Conservation (phyloP, 140 eudicot species). For the Flaveria floridana region DNA sequence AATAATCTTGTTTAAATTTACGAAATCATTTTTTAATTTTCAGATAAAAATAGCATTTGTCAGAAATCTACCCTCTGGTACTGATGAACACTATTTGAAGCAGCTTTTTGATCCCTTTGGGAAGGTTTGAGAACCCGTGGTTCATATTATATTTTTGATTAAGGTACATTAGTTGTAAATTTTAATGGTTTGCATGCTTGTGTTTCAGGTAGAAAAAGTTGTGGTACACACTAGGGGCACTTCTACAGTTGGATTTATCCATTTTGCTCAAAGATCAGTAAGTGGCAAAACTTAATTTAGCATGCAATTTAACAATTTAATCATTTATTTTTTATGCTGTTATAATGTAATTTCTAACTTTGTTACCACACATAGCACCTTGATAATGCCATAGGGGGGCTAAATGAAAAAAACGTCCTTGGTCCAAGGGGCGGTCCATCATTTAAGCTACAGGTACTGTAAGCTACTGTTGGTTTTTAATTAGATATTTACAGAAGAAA, state of each 20-base stretch:
- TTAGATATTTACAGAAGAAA: background rate
- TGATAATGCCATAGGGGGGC: slow-evolving; percentile 57
- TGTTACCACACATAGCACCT: slow-evolving; percentile 56
- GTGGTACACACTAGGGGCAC: slow-evolving; percentile 55
- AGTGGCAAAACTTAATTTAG: slow-evolving; percentile 29
- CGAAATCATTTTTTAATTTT: slow-evolving; percentile 1
- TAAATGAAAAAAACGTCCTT: slow-evolving; percentile 58
- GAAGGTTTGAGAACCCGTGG: slow-evolving; percentile 40
- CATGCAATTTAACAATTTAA: background rate
- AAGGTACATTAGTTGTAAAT: background rate
- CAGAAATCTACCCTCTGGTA: slow-evolving; percentile 58
- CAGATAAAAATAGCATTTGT: slow-evolving; percentile 82
- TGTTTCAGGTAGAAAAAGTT: slow-evolving; percentile 75
- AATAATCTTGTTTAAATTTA: slow-evolving; percentile 11
- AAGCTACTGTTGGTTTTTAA: slow-evolving; percentile 3
- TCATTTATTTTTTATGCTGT: background rate
- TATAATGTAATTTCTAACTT: slow-evolving; percentile 18
- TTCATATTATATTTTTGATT: background rate
- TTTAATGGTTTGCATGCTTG: slow-evolving; percentile 15
- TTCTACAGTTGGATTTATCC: slow-evolving; percentile 70
- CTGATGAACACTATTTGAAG: slow-evolving; percentile 69
- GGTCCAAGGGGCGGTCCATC: slow-evolving; percentile 63
- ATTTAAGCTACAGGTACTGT: slow-evolving; percentile 54
- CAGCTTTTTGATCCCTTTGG: slow-evolving; percentile 63
- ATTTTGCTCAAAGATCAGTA: slow-evolving; percentile 67